Evolutionary conservation across 2,329 filamentous ascomycete genomes (phyloP), one percentile per base, ranked within the genome.

Genomic region (Grosmannia serpens): DNA sequence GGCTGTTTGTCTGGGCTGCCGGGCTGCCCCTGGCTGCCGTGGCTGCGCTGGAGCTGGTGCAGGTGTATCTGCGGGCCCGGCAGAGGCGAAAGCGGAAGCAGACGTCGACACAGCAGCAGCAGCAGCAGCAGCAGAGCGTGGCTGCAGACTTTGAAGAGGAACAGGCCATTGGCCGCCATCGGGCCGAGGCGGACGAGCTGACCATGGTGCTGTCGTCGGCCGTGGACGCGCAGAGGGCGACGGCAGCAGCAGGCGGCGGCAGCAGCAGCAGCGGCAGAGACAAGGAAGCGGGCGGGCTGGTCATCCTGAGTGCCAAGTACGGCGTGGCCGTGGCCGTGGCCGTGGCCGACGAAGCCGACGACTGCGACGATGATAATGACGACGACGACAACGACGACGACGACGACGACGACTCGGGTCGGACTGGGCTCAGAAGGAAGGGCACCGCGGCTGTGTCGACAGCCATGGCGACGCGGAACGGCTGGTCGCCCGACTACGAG

Each of bases 261-360:
- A 15, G 46, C 55, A 52, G 8, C 17, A 11, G 11, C 4, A 29
- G 3, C 24, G 6, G 53, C 26, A 15, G 35, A 17, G 15, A 33
- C 20, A 55, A 49, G 26, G 24, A 31, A 13, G 47, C 4, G 4
- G 70, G 72, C 27, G 74, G 74, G 1, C 70, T 80, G n/a, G 73
- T 77, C 15, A 73, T 80, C n/a, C 59, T 77, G 55, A 74, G 72
- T 59, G 77, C 77, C 58, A 77, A 75, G 63, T 79, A 75, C 59
- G 77, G 77, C 26, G 70, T 75, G 20, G 62, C 63, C 17, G 51
- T 60, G 26, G 57, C 58, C 26, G 70, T 75, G 20, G 62, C 63
- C 17, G 51, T 60, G 26, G 57, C 58, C 8, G 59, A 60, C 55
- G 63, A 61, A 17, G 24, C 27, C 1, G 61, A 59, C 29, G 61